Evolutionary conservation across 805 yeast species (phyloP).

Genomic region (Wickerhamiella sorbophila): DNA sequence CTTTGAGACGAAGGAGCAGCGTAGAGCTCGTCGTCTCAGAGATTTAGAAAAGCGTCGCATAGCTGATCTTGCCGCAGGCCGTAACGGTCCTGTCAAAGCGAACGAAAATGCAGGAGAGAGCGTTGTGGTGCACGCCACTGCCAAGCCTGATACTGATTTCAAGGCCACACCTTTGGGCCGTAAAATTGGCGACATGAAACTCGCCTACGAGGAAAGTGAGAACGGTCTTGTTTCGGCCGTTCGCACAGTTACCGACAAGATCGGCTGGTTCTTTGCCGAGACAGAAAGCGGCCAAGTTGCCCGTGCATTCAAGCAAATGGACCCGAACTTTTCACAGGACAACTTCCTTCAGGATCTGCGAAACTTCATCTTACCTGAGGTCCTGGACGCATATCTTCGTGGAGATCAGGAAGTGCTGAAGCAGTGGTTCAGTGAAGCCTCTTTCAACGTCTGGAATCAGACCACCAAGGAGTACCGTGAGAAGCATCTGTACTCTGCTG

Average conservation of each 20-base stretch:
- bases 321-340: conserved; percentile 72
- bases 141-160: conserved; percentile 57
- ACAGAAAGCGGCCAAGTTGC: conserved; percentile 93
- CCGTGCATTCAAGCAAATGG: conserved; percentile 72
- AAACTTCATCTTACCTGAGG: conserved; percentile 87
- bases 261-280: conserved; percentile 85
- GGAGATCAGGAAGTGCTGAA: conserved; percentile 77
- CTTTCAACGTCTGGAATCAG: conserved; percentile 86
- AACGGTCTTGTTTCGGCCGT: conserved; percentile 74
- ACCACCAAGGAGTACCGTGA: conserved; percentile 84
- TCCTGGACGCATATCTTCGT: conserved; percentile 84
- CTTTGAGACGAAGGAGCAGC: conserved; percentile 67
- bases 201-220: conserved; percentile 71
- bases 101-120: conserved; percentile 60
- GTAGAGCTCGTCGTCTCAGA: conserved; percentile 55
- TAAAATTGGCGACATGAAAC: conserved; percentile 42
- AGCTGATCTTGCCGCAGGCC: conserved; percentile 36
- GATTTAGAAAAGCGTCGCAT: conserved; percentile 19
- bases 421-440: conserved; percentile 92
- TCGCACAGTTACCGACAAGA: conserved; percentile 64
- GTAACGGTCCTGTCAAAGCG: conserved; percentile 49
- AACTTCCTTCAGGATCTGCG: conserved; percentile 71
- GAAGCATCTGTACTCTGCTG: conserved; percentile 83
- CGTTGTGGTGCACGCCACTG: conserved; percentile 66
- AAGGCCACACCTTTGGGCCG: conserved; percentile 60